These are phyloP conservation scores for Herpetospermum pedunculosum DNA, from an alignment of 306 rosid genomes.

Conservation along the genomic window DNA sequence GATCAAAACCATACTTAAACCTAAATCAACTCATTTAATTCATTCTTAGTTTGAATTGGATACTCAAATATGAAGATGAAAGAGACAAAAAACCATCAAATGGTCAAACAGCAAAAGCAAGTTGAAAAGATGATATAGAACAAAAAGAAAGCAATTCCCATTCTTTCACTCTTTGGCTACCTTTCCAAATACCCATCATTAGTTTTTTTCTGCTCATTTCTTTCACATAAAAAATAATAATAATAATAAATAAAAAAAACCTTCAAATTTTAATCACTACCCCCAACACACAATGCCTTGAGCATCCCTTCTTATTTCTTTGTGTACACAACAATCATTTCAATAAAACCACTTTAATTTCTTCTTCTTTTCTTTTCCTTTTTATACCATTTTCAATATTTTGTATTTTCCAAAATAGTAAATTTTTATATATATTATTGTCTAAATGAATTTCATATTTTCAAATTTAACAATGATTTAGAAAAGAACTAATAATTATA, in stretches of 20 bases:
- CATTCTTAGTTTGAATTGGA: not conserved
- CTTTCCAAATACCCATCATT: not conserved
- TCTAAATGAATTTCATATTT: not conserved
- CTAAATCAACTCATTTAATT: not conserved
- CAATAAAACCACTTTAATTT: not conserved
- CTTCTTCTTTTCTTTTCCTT: not conserved
- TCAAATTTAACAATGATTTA: not conserved
- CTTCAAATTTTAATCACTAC: not conserved
- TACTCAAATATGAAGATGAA: not conserved
- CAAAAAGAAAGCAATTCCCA: not conserved
- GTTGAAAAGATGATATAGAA: not conserved
- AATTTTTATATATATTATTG: no score
- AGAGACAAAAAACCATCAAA: not conserved
- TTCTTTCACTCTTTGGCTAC: not conserved
- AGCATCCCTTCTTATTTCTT: not conserved
- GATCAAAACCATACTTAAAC: not conserved
- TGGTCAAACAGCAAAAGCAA: not conserved
- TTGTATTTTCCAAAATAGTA: not conserved
- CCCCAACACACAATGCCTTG: not conserved
- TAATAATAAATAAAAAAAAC: not conserved
- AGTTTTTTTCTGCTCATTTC: not conserved
- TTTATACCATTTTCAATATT: not conserved
- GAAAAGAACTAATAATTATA: not conserved
- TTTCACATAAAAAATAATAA: not conserved
- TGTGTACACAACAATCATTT: constrained; percentile 2